Evolutionary conservation across 495 filamentous ascomycete genomes (phyloP), one percentile per base, ranked within the genome.

Genomic region (Glutinoglossum americanum): DNA sequence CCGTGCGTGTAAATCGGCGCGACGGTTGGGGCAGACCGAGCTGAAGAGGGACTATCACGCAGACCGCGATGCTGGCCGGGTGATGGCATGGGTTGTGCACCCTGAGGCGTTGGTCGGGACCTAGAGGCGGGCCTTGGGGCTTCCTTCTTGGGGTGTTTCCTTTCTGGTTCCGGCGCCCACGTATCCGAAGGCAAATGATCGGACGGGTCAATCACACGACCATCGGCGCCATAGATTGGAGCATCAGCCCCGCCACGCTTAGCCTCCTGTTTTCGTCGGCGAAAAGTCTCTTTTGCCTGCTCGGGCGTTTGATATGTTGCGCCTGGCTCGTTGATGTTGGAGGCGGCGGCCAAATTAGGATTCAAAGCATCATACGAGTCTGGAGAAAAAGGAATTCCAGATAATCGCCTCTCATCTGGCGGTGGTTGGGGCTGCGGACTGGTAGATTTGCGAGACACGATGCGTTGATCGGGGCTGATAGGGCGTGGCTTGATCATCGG

Each of bases 161-260:
- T 73, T 63, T 96, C 90, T 0, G 90, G 90, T 65, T 97, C 89
- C 0, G 92, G 92, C 0, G 92, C 92, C 85, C 89, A 97, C 3
- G 82, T 86, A 39, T 89, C 83, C 49, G 86, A 79, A 0, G 90
- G 92, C 0, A 98, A 79, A 65, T 96, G 87, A 67, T 98, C 92
- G 1, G 85, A 89, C 0, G 87, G 90, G 65, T 97, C 92, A 58
- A 97, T 80, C 58, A 89, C 83, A 32, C 85, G 77, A 15, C 92
- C 93, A 67, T 92, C 82, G 57, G 84, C 80, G 0, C 82, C 86
- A 57, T 87, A 82, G 55, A 96, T 89, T 62, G 81, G 80, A 23
- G 73, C 75, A 21, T 69, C 53, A 35, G 37, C 39, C 17, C 25
- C 27, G 23, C 37, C 44, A 13, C 37, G 44, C 49, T 53, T 53